Base-by-base conservation (phyloP, 495 filamentous ascomycete species). In the Massariosphaeria phaeospora region DNA sequence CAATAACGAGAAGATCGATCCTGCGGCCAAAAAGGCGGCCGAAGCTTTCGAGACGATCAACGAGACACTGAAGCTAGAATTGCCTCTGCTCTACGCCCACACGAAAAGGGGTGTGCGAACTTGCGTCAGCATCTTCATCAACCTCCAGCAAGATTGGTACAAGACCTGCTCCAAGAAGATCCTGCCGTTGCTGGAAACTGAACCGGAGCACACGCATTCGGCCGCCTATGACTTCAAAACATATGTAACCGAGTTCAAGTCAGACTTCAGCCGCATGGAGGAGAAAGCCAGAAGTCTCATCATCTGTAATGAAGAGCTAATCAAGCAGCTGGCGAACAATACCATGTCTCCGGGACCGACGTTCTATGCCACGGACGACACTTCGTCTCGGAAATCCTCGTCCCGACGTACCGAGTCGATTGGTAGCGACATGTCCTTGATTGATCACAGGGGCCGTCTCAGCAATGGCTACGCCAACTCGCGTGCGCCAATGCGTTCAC, bases 1-100 rank as follows among this genome's bases (percentile, higher is more conserved):
- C 30, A 78, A 83, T 34, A 86, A 86, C 26, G 88, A 93, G 62
- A 87, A 84, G 46, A 75, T 84, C 8, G 89, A 95, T 63, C 86
- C 86, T 65, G 91, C 90, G 62, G 84, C 88, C 0, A 72, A 76
- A 1, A 89, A 95, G 46, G 80, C 86, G 40, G 88, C 85, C 5
- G 87, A 95, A 54, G 84, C 90, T 64, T 97, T 93, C 66, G 75
- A 84, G 44, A 89, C 89, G 7, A 74, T 97, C 45, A 97, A 96
- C 60, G 87, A 96, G 27, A 85, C 89, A 0, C 73, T 97, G 52
- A 96, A 95, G 67, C 84, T 91, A 35, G 91, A 97, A 62, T 76
- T 99, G 23, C 93, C 93, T 10, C 86, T 84, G 63, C 80, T 99
- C 11, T 96, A 88, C 54, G 69, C 70, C 10, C 68, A 90, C 42